Evolutionary conservation across 2,329 filamentous ascomycete genomes (phyloP).

Genomic region (Botrytis paeoniae): DNA sequence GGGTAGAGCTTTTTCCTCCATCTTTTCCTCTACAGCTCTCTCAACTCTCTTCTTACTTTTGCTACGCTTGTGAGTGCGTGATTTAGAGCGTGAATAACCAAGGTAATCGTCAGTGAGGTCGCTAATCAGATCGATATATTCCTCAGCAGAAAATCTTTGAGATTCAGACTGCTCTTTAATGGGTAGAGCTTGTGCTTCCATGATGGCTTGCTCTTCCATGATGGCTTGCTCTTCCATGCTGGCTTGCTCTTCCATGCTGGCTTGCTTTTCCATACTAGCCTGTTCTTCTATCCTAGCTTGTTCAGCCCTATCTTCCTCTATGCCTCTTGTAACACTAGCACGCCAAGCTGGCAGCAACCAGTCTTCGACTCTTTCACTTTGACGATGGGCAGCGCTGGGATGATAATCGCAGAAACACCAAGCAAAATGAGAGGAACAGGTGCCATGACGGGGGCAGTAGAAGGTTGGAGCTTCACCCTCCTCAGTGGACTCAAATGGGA

Average conservation of each 20-base stretch:
- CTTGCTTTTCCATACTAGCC: background rate
- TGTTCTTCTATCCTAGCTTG: background rate
- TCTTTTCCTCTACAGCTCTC: background rate
- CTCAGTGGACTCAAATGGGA: conserved; percentile 1
- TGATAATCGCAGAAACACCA: background rate
- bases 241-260: background rate
- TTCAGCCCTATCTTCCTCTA: background rate
- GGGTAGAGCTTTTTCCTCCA: background rate
- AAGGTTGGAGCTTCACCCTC: background rate
- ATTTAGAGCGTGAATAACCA: background rate
- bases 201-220: background rate
- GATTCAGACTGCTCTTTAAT: background rate
- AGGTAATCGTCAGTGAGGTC: background rate
- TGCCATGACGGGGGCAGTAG: background rate
- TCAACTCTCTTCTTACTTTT: background rate
- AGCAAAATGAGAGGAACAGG: background rate
- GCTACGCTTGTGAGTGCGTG: background rate
- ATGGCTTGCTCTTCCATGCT: background rate
- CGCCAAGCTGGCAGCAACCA: background rate
- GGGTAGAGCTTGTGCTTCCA: background rate
- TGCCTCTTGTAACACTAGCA: background rate
- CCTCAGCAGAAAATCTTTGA: background rate
- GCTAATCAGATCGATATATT: background rate
- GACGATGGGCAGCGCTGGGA: background rate
- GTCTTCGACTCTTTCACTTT: background rate